phyloP scores from a whole-genome alignment of 257 asterid species.

The Eucommia ulmoides region DNA sequence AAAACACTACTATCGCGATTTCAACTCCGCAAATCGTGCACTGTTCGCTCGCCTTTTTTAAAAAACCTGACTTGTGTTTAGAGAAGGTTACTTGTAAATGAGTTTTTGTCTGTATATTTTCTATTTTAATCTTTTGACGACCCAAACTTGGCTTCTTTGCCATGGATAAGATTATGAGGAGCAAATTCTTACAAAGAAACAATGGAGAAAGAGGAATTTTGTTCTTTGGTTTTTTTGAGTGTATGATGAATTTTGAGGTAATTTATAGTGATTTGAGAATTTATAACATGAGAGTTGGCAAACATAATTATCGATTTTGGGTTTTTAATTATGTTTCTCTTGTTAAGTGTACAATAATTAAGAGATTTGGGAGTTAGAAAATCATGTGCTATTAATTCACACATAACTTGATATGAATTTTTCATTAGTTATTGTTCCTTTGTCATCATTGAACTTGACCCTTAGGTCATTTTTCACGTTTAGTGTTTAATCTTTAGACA shows the following conservation, averaged over 20 bases:
- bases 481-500: no score
- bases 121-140: conserved; percentile 60
- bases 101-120: conserved; percentile 53
- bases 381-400: no score
- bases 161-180: conserved; percentile 16
- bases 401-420: no score
- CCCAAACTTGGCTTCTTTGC: conserved; percentile 62
- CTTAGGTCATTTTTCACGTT: no score
- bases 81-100: conserved; percentile 72
- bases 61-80: conserved; percentile 53
- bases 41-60: conserved; percentile 69
- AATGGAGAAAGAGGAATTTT: neutral
- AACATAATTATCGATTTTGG: conserved; percentile 2
- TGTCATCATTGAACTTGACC: no score
- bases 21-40: conserved; percentile 65
- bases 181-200: neutral
- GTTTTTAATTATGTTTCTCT: conserved; percentile 5
- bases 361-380: conserved; percentile 48
- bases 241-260: neutral
- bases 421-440: no score
- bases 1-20: conserved; percentile 51
- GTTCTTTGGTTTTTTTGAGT: neutral
- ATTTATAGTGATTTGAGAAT: conserved; percentile 19
- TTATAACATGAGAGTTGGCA: conserved; percentile 10
- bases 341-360: conserved; percentile 7